phyloP scores from a whole-genome alignment of 2,329 filamentous ascomycete genomes.

The Diaporthe australafricana region DNA sequence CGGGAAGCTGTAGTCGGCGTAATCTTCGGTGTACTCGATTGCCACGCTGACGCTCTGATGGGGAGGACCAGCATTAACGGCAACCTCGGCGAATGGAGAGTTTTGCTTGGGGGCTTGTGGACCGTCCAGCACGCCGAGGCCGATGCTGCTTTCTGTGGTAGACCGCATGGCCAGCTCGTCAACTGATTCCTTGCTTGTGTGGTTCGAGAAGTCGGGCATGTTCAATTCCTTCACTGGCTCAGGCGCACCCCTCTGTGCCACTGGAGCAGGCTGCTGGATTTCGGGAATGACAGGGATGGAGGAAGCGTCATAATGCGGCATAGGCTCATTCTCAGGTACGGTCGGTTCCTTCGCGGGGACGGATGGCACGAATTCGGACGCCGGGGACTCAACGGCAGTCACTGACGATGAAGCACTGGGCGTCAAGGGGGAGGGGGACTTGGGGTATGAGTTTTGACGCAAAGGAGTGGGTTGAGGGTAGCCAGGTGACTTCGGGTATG shows the following conservation, averaged over 20 bases:
- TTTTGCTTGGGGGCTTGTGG: constrained; percentile 31
- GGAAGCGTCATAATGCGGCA: constrained; percentile 51
- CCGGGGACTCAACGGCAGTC: constrained; percentile 35
- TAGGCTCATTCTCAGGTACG: constrained; percentile 53
- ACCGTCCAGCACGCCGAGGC: constrained; percentile 35
- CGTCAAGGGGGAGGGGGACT: constrained; percentile 51
- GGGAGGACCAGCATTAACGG: constrained; percentile 33
- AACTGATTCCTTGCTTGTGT: constrained; percentile 29
- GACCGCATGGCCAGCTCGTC: constrained; percentile 30
- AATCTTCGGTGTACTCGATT: constrained; percentile 48
- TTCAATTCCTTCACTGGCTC: constrained; percentile 30
- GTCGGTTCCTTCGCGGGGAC: constrained; percentile 46
- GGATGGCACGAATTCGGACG: constrained; percentile 39
- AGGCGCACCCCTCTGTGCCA: constrained; percentile 43
- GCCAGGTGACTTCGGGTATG: constrained; percentile 41
- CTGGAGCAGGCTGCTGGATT: constrained; percentile 52
- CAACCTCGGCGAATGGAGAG: constrained; percentile 29
- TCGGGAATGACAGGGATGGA: constrained; percentile 39
- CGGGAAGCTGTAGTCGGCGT: constrained; percentile 48
- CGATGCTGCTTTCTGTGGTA: constrained; percentile 28
- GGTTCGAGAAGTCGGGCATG: constrained; percentile 33
- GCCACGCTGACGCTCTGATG: constrained; percentile 42
- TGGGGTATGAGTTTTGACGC: constrained; percentile 59
- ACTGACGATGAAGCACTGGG: constrained; percentile 47
- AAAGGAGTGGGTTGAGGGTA: constrained; percentile 50